phyloP scores from a whole-genome alignment of 108 stramenopile genomes.

The Cyclotella baltica region DNA sequence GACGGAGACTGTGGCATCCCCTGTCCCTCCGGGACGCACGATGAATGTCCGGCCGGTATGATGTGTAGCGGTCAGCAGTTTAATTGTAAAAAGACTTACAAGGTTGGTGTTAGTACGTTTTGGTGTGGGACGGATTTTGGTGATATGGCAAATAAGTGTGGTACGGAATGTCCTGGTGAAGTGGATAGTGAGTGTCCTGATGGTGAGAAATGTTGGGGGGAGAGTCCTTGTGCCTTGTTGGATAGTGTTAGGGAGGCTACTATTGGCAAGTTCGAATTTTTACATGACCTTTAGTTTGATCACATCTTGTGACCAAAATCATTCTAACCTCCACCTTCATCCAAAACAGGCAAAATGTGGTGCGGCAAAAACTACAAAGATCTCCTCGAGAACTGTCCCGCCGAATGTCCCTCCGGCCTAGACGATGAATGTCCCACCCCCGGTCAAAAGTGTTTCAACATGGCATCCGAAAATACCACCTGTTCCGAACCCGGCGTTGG shows the following conservation, averaged over 20 bases:
- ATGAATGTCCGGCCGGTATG: conserved; percentile 23
- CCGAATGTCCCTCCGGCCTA: conserved; percentile 39
- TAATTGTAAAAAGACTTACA: not conserved
- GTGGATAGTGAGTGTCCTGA: conserved; percentile 23
- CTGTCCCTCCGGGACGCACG: conserved; percentile 11
- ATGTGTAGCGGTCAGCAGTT: conserved; percentile 11
- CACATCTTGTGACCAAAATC: no score
- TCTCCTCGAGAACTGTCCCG: conserved; percentile 46
- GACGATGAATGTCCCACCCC: conserved; percentile 43
- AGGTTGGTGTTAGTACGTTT: conserved; percentile 10
- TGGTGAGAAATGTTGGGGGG: conserved; percentile 20
- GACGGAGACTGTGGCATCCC: conserved; percentile 31
- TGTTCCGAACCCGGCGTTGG: conserved; percentile 33
- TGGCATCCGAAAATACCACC: conserved; percentile 11
- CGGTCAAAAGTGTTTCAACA: conserved; percentile 42
- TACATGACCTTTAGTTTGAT: no score
- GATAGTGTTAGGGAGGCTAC: no score
- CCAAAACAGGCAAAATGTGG: conserved; percentile 37
- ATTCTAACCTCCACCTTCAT: not conserved
- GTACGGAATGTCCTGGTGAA: conserved; percentile 16
- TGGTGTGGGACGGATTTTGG: conserved; percentile 20
- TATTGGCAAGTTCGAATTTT: no score
- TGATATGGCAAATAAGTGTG: conserved; percentile 29
- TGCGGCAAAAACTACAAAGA: conserved; percentile 50
- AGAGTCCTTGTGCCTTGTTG: conserved; percentile 9